Evolutionary conservation across 1,139 yeast species (phyloP).

Genomic region (Yamadazyma atlantica): DNA sequence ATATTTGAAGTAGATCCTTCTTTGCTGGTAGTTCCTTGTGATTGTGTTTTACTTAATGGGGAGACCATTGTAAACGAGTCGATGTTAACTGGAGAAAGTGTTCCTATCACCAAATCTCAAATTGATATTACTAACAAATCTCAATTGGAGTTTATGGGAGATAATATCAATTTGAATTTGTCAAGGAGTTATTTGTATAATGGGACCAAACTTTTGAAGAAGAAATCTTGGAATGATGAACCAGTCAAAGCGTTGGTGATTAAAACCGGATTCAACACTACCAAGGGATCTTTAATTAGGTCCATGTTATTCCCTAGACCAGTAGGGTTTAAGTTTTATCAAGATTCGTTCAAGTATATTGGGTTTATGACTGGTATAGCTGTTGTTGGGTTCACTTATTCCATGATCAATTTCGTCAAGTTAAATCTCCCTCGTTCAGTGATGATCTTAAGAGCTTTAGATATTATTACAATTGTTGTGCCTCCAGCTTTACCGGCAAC

Average conservation of each 20-base stretch:
- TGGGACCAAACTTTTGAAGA: slow-evolving; percentile 87
- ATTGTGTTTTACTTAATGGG: slow-evolving; percentile 81
- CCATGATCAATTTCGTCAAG: slow-evolving; percentile 78
- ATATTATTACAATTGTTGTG: slow-evolving; percentile 91
- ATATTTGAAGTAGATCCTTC: slow-evolving; percentile 90
- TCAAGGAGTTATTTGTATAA: slow-evolving; percentile 77
- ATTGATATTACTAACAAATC: slow-evolving; percentile 32
- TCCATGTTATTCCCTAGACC: slow-evolving; percentile 98
- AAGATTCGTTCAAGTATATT: slow-evolving; percentile 91
- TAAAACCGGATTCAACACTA: slow-evolving; percentile 90
- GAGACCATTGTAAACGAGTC: slow-evolving; percentile 94
- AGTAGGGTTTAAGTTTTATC: slow-evolving; percentile 86
- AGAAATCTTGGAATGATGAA: slow-evolving; percentile 62
- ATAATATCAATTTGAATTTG: slow-evolving; percentile 63
- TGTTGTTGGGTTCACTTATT: slow-evolving; percentile 74
- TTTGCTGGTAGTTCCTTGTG: slow-evolving; percentile 75
- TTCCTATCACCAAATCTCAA: slow-evolving; percentile 79
- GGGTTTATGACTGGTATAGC: slow-evolving; percentile 94
- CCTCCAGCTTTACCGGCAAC: slow-evolving; percentile 99
- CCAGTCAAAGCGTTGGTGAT: slow-evolving; percentile 87
- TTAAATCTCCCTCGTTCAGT: slow-evolving; percentile 67
- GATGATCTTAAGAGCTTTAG: slow-evolving; percentile 86
- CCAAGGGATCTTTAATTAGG: slow-evolving; percentile 92
- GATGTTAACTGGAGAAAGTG: slow-evolving; percentile 97
- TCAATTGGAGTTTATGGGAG: slow-evolving; percentile 55